Evolutionary conservation across 164 flowering plant species (phyloP), one percentile per base, ranked within the genome.

Genomic region (Stephania yunnanensis): DNA sequence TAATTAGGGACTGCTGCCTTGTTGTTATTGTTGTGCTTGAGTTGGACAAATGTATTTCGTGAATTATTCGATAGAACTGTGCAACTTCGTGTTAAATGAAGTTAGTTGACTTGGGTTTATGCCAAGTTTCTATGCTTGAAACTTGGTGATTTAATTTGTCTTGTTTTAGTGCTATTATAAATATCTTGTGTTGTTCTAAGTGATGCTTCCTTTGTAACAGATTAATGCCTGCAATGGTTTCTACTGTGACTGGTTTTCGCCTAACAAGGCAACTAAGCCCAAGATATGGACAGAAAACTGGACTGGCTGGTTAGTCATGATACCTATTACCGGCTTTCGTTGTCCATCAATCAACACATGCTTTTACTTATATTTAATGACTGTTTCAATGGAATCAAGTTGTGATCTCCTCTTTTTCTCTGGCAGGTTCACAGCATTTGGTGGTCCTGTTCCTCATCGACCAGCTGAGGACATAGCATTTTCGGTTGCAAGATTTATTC

Each of bases 221-320:
- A 96, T 96, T 45, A 96, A 94, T 67, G 75, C 97, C 15, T 96
- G 99, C 90, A 96, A 96, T 86, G 99, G 97, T 44, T 96, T 94
- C 84, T 96, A 96, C 80, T 94, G 98, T 72, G 97, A 96, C 61
- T 89, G 90, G 82, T 96, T 96, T 88, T 82, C 97, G 69, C 98
- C 99, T 19, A 96, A 96, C 86, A 91, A 92, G 83, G 84, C 85
- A 45, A 90, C 89, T 77, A 96, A 96, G 72, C 98, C 99, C 42
- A 96, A 92, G 85, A 89, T 94, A 90, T 96, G 99, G 99, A 96
- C 99, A 10, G 99, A 96, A 88, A 91, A 89, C 64, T 94, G 99
- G 99, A 91, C 97, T 77, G 99, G 96, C 80, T 96, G 99, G 99
- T 94, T 87, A 74, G 67, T 69, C 46, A 12, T 68, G 7, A 5